Conservation (phyloP, 768 basidiomycete species). For the Boletus eberwhitei region DNA sequence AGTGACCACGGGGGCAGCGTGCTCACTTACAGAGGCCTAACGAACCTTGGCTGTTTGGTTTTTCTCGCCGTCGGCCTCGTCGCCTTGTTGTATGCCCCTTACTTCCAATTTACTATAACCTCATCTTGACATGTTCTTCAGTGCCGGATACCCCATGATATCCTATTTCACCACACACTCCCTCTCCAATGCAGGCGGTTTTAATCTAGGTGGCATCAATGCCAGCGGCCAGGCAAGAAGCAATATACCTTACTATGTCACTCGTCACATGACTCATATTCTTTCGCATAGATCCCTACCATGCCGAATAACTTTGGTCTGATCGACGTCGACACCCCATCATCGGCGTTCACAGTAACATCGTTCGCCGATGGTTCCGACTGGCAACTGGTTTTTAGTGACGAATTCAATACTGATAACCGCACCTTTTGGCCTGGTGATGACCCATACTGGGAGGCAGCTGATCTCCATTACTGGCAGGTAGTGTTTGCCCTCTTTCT, state of each 20-base stretch:
- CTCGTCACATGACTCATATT: not conserved
- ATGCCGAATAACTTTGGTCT: slow-evolving; percentile 65
- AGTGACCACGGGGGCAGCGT: slow-evolving; percentile 53
- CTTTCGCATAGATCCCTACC: slow-evolving; percentile 44
- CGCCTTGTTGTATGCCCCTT: slow-evolving; percentile 52
- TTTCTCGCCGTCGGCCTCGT: slow-evolving; percentile 51
- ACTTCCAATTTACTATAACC: not conserved
- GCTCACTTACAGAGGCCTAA: slow-evolving; percentile 65
- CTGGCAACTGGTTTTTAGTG: slow-evolving; percentile 75
- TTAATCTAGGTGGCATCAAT: slow-evolving; percentile 77
- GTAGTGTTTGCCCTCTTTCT: slow-evolving; percentile 25
- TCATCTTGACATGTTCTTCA: slow-evolving; percentile 21
- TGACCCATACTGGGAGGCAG: slow-evolving; percentile 89
- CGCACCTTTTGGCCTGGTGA: slow-evolving; percentile 78
- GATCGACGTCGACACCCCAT: slow-evolving; percentile 76
- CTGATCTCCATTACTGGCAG: slow-evolving; percentile 76
- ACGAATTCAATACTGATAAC: slow-evolving; percentile 81
- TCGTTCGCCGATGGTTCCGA: slow-evolving; percentile 53
- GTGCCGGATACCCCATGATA: slow-evolving; percentile 63
- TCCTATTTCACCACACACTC: slow-evolving; percentile 48
- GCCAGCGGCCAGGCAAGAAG: slow-evolving; percentile 60
- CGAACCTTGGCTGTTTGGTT: slow-evolving; percentile 68
- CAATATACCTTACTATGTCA: not conserved
- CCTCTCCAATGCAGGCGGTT: slow-evolving; percentile 54
- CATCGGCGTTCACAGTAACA: slow-evolving; percentile 47